Base-by-base conservation (phyloP, 352 stramenopile genomes). In the Phytophthora megakarya region DNA sequence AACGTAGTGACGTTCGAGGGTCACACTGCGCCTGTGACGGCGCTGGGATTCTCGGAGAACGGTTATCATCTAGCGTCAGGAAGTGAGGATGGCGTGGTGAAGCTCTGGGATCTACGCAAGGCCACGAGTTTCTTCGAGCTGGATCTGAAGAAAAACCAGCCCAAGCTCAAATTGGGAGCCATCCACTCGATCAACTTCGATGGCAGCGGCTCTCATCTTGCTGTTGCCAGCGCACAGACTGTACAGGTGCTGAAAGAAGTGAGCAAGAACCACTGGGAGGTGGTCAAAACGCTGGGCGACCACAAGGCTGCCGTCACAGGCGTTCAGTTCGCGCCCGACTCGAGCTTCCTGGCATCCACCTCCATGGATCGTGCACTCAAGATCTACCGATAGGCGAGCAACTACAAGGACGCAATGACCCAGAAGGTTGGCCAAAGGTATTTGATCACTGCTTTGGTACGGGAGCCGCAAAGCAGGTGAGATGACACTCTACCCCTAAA, bases 71-170 rank as follows among this genome's bases (percentile, higher is more conserved):
- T 99, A 28, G 94, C 90, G 1, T 92, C 89, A 13, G 88, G 82
- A 16, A 80, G 78, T 22, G 68, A 81, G 23, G 88, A 96, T 32
- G 93, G 90, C 10, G 57, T 85, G 19, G 80, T 98, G 38, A 81
- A 86, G 55, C 75, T 99, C 21, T 98, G 93, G 94, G 97, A 99
- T 72, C 73, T 99, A 61, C 89, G 95, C 48, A 97, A 96, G 71
- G 81, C 91, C 37, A 88, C 88, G 61, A 93, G 75, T 61, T 84
- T 96, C 46, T 78, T 75, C 25, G 76, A 88, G 55, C 25, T 93
- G 37, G 73, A 90, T 37, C 44, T 90, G 30, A 83, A 67, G 33
- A 80, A 70, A 35, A 46, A 63, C 28, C 19, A 65, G 15, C 61
- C 51, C 3, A 76, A 69, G 47, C 82, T 81, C 28, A 70, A 80